phyloP scores from a whole-genome alignment of 176 grass and related monocot species.

The Eremochloa ophiuroides region DNA sequence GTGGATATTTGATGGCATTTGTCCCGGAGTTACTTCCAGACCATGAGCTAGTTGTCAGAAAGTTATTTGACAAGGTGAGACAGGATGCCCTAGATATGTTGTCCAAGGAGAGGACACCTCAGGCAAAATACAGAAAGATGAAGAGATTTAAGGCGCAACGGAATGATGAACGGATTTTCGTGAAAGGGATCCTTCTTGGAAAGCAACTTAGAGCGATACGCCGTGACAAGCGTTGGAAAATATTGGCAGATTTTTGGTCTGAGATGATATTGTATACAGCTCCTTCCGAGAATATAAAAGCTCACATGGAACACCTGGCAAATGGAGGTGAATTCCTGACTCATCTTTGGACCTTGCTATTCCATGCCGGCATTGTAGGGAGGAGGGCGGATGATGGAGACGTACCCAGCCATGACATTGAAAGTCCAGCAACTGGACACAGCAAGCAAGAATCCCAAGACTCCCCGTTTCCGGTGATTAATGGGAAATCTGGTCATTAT shows the following conservation, averaged over 20 bases:
- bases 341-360: not conserved
- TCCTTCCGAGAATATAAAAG: constrained; percentile 1
- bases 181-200: not conserved
- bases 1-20: not conserved
- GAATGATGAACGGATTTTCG: not conserved
- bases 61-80: not conserved
- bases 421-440: too few relatives aligned
- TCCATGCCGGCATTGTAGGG: not conserved
- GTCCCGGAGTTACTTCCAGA: not conserved
- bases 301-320: not conserved
- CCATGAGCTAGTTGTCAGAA: not conserved
- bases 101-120: not conserved
- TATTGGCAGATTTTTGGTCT: not conserved
- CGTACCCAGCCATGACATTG: too few relatives aligned
- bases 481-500: too few relatives aligned
- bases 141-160: not conserved
- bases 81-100: not conserved
- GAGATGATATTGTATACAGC: not conserved
- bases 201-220: not conserved
- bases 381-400: too few relatives aligned
- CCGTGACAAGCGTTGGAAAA: not conserved
- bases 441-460: too few relatives aligned
- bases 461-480: too few relatives aligned
- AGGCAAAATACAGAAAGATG: not conserved
- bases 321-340: not conserved